Base-by-base conservation (phyloP, 345 rosid species). In the Erysimum cheiranthoides region DNA sequence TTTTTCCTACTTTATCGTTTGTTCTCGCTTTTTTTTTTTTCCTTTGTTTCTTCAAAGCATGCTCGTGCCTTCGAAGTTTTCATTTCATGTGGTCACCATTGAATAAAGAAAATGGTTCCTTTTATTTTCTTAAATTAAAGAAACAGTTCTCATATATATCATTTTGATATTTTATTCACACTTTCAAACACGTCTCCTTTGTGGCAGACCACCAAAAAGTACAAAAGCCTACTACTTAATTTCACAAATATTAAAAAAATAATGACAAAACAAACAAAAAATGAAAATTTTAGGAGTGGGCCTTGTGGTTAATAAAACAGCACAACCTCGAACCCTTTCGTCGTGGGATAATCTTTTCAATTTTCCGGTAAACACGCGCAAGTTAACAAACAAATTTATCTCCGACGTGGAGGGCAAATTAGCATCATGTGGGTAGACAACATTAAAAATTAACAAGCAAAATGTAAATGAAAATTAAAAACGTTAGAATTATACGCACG, bases 131-230 rank as follows among this genome's bases (percentile, higher is more conserved):
- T 3, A 49, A 6, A 51, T 40, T 39, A 68, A 68, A 75, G 36
- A 75, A 68, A 68, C 32, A 18, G 4, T 63, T 76, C 49, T 52
- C 25, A 0, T 1, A 21, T 21, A 1, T 21, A 21, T 21, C 49
- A 50, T 45, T 56, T 34, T 69, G 49, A 52, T 74, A 47, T 66
- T 58, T 59, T 47, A 53, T 70, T 70, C 47, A 70, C 80, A 76
- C 80, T 76, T 65, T 66, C 73, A 71, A 58, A 49, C 77, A 71
- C 77, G 80, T 77, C 80, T 77, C 38, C 61, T 54, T 77, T 46
- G 72, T 71, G 76, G 80, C 76, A 71, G 80, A 71, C 76, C 72
- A 77, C 80, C 80, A 70, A 46, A 74, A 70, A 70, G 60, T 56
- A 40, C 63, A 59, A 59, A 75, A 31, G 68, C 73, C 39, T 68